Evolutionary conservation across 1,139 yeast genomes (phyloP).

Genomic region (Saccharomycopsis crataegensis): DNA sequence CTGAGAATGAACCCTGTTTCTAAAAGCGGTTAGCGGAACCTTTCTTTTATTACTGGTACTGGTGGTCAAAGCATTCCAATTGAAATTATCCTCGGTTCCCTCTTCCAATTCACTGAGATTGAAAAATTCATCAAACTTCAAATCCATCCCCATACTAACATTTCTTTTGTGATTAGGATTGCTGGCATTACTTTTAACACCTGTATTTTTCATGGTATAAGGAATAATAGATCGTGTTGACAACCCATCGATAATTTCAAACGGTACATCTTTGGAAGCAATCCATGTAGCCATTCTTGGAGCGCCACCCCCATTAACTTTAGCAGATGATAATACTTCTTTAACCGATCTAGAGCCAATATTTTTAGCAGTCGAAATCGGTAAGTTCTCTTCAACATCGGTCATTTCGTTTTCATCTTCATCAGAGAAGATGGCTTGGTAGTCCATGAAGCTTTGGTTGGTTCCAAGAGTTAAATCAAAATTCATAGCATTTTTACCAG

Average conservation of each 20-base stretch:
- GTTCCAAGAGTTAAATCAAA: slow-evolving; percentile 16
- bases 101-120: slow-evolving; percentile 86
- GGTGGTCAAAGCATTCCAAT: slow-evolving; percentile 48
- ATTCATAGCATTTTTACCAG: neutral
- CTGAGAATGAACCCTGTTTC: slow-evolving; percentile 60
- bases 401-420: slow-evolving; percentile 70
- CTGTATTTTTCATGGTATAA: slow-evolving; percentile 26
- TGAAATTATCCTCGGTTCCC: slow-evolving; percentile 44
- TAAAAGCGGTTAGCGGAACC: slow-evolving; percentile 82
- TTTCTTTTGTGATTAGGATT: slow-evolving; percentile 19
- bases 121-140: slow-evolving; percentile 77
- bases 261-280: slow-evolving; percentile 69
- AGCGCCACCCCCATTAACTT: slow-evolving; percentile 63
- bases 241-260: slow-evolving; percentile 89
- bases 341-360: slow-evolving; percentile 75
- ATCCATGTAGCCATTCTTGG: slow-evolving; percentile 93
- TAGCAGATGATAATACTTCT: slow-evolving; percentile 80
- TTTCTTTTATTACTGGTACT: slow-evolving; percentile 45
- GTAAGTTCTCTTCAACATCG: slow-evolving; percentile 77
- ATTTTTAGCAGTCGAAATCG: slow-evolving; percentile 48
- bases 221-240: slow-evolving; percentile 69
- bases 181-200: slow-evolving; percentile 12
- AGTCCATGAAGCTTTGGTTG: slow-evolving; percentile 15
- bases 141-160: slow-evolving; percentile 38
- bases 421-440: slow-evolving; percentile 15